phyloP scores from a whole-genome alignment of 1,139 yeast genomes.

The Kluyveromyces sp. region DNA sequence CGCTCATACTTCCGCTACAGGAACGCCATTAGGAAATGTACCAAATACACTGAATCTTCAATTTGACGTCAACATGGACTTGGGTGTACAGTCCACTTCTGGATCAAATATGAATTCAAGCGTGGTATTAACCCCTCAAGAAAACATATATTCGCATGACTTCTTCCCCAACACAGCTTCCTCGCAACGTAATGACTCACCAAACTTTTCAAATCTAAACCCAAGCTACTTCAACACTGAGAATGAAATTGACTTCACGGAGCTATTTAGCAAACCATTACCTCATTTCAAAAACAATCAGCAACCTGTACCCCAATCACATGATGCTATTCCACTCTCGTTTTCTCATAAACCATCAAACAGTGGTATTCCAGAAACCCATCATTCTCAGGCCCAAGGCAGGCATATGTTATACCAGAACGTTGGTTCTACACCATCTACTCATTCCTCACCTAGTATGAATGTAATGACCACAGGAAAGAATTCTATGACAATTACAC shows the following conservation, averaged over 20 bases:
- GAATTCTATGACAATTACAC: background rate
- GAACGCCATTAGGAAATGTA: constrained; percentile 2
- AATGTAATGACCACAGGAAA: background rate
- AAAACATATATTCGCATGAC: background rate
- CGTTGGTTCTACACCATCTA: background rate
- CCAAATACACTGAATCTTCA: background rate
- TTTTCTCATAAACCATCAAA: background rate
- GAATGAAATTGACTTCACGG: constrained; percentile 27
- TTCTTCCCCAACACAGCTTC: background rate
- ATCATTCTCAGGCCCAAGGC: background rate
- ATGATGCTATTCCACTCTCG: background rate
- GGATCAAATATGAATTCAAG: background rate
- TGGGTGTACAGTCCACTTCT: background rate
- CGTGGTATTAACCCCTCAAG: constrained; percentile 1
- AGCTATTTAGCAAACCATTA: constrained; percentile 23
- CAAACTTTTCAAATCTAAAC: background rate
- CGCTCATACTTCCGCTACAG: constrained; percentile 2
- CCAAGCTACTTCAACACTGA: background rate
- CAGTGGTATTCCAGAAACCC: background rate
- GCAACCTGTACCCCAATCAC: background rate
- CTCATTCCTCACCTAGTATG: background rate
- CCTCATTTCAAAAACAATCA: constrained; percentile 7
- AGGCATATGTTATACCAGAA: background rate
- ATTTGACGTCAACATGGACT: background rate
- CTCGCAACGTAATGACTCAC: background rate